These are phyloP conservation scores for Begonia fuchsioides DNA, from an alignment of 306 rosid species.

Conservation along the genomic window DNA sequence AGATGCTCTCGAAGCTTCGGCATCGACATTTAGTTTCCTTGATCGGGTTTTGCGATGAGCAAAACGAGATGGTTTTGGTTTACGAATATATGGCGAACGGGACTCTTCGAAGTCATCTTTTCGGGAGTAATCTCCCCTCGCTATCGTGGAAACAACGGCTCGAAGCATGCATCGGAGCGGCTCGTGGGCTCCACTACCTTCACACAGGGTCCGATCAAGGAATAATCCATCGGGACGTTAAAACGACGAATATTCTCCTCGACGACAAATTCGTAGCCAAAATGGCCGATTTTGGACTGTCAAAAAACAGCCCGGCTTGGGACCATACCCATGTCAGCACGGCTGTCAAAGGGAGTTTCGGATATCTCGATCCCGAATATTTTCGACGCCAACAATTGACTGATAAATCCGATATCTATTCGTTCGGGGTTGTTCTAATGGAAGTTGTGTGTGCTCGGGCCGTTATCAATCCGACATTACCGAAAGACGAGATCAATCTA, in stretches of 20 bases:
- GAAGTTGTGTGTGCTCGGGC: constrained; percentile 90
- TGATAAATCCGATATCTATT: constrained; percentile 90
- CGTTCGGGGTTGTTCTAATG: constrained; percentile 80
- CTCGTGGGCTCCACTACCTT: constrained; percentile 92
- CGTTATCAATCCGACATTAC: constrained; percentile 82
- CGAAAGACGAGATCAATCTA: constrained; percentile 84
- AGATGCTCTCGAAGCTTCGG: constrained; percentile 93
- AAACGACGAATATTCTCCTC: constrained; percentile 81
- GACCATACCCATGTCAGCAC: too few relatives aligned
- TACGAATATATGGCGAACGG: constrained; percentile 94
- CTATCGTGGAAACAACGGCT: constrained; percentile 76
- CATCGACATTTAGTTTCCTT: constrained; percentile 85
- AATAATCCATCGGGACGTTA: constrained; percentile 88
- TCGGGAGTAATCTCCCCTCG: constrained; percentile 68
- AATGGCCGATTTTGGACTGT: constrained; percentile 89
- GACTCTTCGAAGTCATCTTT: constrained; percentile 85
- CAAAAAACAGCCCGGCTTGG: constrained; percentile 89
- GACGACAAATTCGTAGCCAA: constrained; percentile 80
- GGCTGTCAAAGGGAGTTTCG: too few relatives aligned
- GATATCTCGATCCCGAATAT: too few relatives aligned
- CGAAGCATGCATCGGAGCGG: constrained; percentile 86
- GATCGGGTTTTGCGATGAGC: constrained; percentile 90
- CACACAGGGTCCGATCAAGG: constrained; percentile 90
- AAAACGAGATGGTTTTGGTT: constrained; percentile 88
- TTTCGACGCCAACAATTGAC: too few relatives aligned